Evolutionary conservation across 2,329 filamentous ascomycete genomes (phyloP), one percentile per base, ranked within the genome.

Genomic region (Fonsecaea multimorphosa): DNA sequence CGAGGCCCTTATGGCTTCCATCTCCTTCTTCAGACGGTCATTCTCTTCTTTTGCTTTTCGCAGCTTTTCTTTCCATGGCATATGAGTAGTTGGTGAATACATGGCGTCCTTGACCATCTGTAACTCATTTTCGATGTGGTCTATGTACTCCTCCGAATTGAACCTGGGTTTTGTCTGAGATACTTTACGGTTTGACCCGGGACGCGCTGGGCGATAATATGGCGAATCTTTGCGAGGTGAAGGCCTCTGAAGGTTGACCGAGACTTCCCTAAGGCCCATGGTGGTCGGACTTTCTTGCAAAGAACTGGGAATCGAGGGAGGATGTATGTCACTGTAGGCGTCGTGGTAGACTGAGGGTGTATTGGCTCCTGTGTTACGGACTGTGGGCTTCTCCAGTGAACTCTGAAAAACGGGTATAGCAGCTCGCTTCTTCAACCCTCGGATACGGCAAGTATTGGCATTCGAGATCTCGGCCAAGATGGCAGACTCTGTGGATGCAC

Each of bases 111-210:
- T 78, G 11, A 77, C 75, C 16, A 78, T 73, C 19, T 77, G 76
- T 27, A 84, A 72, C 68, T 83, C 79, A 22, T 76, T 73, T 63
- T 84, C 82, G 12, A 84, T 78, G 71, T 83, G 80, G 57, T 83
- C 80, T 65, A 84, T 81, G 70, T 84, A 83, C 62, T 78, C 76
- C 29, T 78, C 75, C 9, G 77, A 76, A 65, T 82, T 80, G 59
- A 76, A 78, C 66, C 76, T 78, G 19, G 77, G 56, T 36, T 66
- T 72, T 32, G 63, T 34, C 38, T 65, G 56, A 65, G 67, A 61
- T 38, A 66, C 49, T 61, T 67, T 51, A 22, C 67, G 68, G 12
- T 69, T 65, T 31, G 56, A 27, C 31, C 63, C 66, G 19, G 54
- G 22, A 31, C 72, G 65, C 22, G 68, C 56, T 7, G 66, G 64